Conservation (phyloP, 352 stramenopile species). For the Globisporangium polare region DNA sequence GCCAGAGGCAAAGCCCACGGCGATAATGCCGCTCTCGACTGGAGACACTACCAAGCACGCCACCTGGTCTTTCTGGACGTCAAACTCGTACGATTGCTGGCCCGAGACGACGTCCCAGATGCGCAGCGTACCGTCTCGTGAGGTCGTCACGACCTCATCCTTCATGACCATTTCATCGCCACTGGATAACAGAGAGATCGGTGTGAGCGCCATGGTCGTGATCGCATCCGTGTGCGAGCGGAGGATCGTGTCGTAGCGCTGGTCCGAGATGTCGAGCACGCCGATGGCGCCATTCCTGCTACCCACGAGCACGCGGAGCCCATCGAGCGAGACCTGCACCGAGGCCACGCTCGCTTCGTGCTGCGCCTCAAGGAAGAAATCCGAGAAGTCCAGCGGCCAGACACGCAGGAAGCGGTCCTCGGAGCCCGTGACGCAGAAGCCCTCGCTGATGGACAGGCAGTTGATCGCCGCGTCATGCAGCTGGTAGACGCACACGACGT, state of each 20-base stretch:
- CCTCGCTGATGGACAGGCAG: constrained; percentile 82
- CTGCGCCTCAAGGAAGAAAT: constrained; percentile 90
- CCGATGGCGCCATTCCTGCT: constrained; percentile 76
- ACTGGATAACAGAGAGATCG: neutral
- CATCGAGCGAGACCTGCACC: constrained; percentile 73
- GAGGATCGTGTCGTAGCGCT: constrained; percentile 79
- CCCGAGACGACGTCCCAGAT: constrained; percentile 73
- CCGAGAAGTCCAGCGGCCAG: constrained; percentile 90
- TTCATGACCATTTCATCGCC: neutral
- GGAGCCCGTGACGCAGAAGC: constrained; percentile 87
- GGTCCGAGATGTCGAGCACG: constrained; percentile 77
- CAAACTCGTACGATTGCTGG: constrained; percentile 83
- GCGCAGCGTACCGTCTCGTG: constrained; percentile 73
- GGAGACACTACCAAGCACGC: constrained; percentile 55
- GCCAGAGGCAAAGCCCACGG: constrained; percentile 78
- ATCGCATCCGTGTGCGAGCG: constrained; percentile 66
- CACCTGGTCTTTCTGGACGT: constrained; percentile 59
- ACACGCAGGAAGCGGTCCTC: constrained; percentile 87
- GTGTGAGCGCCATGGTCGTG: constrained; percentile 29
- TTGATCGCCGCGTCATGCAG: constrained; percentile 86
- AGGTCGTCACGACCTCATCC: constrained; percentile 59
- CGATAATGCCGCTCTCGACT: constrained; percentile 34
- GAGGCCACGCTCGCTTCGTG: constrained; percentile 68
- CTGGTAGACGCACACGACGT: constrained; percentile 88
- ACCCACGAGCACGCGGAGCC: constrained; percentile 74